Evolutionary conservation across 2,329 filamentous ascomycete species (phyloP).

Genomic region (Cladosporium sp.): DNA sequence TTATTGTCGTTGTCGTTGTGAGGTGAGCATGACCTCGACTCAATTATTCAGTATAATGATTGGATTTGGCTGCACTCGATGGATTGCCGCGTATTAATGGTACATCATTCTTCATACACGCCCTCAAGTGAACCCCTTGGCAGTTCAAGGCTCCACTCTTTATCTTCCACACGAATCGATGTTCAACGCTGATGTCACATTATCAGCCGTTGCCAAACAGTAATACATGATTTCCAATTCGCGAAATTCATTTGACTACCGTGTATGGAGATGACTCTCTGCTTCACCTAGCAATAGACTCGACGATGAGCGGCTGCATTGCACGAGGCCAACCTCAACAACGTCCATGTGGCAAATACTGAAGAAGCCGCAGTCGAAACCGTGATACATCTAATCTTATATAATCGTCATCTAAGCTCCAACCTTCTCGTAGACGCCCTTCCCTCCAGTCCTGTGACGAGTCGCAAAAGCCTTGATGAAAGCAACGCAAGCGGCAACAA

Average conservation of each 20-base stretch:
- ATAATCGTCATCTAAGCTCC: slow-evolving; percentile 16
- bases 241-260: not conserved
- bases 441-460: slow-evolving; percentile 23
- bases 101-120: not conserved
- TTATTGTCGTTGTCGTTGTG: not conserved
- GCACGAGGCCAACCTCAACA: not conserved
- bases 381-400: slow-evolving; percentile 11
- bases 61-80: not conserved
- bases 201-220: not conserved
- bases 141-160: not conserved
- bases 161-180: slow-evolving; percentile 1
- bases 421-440: slow-evolving; percentile 34
- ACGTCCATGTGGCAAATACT: not conserved
- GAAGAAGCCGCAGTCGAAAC: not conserved
- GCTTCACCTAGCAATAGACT: not conserved
- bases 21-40: not conserved
- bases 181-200: slow-evolving; percentile 2
- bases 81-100: not conserved
- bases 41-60: not conserved
- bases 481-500: slow-evolving; percentile 45
- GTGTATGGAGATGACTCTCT: not conserved
- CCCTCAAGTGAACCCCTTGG: not conserved
- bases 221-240: not conserved
- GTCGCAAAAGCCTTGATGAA: slow-evolving; percentile 31
- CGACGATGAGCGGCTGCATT: not conserved